Evolutionary conservation across 768 basidiomycete species (phyloP).

Genomic region (Boletus tylopilopsis): DNA sequence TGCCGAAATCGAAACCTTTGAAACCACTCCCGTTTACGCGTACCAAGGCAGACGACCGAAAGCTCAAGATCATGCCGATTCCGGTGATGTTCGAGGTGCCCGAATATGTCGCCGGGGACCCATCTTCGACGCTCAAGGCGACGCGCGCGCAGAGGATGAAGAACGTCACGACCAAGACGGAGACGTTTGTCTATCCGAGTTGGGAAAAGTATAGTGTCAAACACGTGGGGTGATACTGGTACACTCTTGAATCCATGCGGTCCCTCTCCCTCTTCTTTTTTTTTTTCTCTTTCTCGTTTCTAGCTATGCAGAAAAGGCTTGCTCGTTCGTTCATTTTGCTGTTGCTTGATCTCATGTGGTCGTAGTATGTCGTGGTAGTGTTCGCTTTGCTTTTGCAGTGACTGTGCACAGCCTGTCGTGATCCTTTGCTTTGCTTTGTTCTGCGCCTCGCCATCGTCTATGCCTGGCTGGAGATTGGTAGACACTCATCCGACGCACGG

Average conservation of each 20-base stretch:
- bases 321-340: too few relatives aligned
- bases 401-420: too few relatives aligned
- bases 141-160: conserved; percentile 23
- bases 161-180: conserved; percentile 35
- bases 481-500: conserved; percentile 3
- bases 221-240: conserved; percentile 21
- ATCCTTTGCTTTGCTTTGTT: too few relatives aligned
- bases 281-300: background rate
- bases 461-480: conserved; percentile 10
- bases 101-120: conserved; percentile 14
- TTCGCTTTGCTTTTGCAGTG: too few relatives aligned
- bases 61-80: conserved; percentile 49
- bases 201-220: conserved; percentile 66
- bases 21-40: conserved; percentile 53
- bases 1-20: conserved; percentile 38
- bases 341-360: too few relatives aligned
- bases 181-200: conserved; percentile 51
- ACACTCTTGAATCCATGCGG: background rate
- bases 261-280: too few relatives aligned
- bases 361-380: too few relatives aligned
- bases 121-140: conserved; percentile 26
- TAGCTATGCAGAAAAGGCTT: too few relatives aligned
- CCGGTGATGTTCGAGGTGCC: conserved; percentile 41
- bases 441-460: background rate
- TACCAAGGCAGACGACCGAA: conserved; percentile 47